Evolutionary conservation across 2,329 filamentous ascomycete genomes (phyloP).

Genomic region (Nigrospora oryzae): DNA sequence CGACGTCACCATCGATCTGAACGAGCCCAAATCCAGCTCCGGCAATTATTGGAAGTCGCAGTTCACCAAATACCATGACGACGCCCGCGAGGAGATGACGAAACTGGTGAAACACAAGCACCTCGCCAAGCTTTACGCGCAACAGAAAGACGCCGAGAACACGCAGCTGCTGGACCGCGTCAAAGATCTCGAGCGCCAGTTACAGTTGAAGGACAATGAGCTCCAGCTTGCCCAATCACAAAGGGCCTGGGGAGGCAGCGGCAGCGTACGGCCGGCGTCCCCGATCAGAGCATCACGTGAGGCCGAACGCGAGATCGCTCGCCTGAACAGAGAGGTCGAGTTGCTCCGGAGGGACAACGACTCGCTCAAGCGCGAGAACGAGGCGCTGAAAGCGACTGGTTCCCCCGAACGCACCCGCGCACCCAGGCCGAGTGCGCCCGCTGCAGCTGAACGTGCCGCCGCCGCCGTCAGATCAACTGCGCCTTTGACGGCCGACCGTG

Average conservation of each 20-base stretch:
- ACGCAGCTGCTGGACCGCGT: conserved; percentile 51
- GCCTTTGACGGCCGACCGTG: conserved; percentile 1
- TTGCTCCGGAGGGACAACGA: conserved; percentile 25
- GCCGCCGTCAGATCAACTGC: not conserved
- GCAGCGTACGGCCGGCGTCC: not conserved
- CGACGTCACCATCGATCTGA: conserved; percentile 62
- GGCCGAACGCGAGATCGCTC: conserved; percentile 43
- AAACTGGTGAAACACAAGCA: conserved; percentile 74
- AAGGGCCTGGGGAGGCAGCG: not conserved
- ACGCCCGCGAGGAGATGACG: conserved; percentile 65
- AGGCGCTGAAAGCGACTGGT: not conserved
- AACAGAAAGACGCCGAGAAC: conserved; percentile 65
- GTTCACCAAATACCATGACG: conserved; percentile 64
- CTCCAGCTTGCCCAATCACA: conserved; percentile 32
- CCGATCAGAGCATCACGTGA: not conserved
- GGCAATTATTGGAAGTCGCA: conserved; percentile 75
- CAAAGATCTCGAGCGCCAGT: conserved; percentile 30
- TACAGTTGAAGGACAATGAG: conserved; percentile 39
- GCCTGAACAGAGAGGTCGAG: conserved; percentile 45
- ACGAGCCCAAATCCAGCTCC: conserved; percentile 66
- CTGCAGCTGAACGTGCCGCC: not conserved
- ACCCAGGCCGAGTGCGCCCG: not conserved
- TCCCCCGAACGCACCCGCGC: not conserved
- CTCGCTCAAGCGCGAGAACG: not conserved
- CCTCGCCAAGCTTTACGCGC: conserved; percentile 69